Percentiles rank a stretch among this genome's conserved stretches.
Conservation (phyloP, 73 alveolate species). For the Tetrahymena borealis region DNA sequence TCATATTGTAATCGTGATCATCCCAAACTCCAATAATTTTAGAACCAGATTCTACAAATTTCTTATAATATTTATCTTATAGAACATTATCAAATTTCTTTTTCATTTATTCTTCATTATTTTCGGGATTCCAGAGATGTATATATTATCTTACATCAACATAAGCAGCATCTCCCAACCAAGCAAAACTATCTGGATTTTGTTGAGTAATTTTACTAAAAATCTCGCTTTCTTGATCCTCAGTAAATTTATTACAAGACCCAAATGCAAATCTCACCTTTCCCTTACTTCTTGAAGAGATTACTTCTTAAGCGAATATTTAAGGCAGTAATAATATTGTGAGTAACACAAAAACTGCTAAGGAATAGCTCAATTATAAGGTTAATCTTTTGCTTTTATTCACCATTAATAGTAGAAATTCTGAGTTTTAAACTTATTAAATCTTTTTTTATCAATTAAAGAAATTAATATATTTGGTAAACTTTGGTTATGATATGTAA, state of each 20-base stretch:
- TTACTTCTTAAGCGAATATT: neutral
- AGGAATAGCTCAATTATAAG: no score
- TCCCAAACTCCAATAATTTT: constrained; percentile 61
- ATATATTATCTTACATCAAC: constrained; percentile 18
- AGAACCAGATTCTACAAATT: neutral
- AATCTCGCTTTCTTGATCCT: constrained; percentile 14
- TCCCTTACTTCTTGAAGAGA: neutral
- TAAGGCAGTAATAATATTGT: neutral
- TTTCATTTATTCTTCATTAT: constrained; percentile 6
- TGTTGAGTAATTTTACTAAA: constrained; percentile 1
- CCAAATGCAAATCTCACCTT: constrained; percentile 21
- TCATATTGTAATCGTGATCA: constrained; percentile 59
- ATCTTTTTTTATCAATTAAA: no score
- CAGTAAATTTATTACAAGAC: constrained; percentile 23
- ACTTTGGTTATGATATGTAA: no score
- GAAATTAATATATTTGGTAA: no score
- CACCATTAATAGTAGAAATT: no score
- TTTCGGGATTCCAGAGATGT: constrained; percentile 5
- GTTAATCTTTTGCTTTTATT: no score
- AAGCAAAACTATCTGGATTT: constrained; percentile 27
- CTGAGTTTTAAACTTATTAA: no score
- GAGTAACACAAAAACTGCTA: neutral
- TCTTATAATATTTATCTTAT: constrained; percentile 23
- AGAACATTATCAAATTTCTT: constrained; percentile 2
- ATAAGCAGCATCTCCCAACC: constrained; percentile 54